Evolutionary conservation across 1,139 yeast genomes (phyloP), one percentile per base, ranked within the genome.

Genomic region (Kodamaea ohmeri): DNA sequence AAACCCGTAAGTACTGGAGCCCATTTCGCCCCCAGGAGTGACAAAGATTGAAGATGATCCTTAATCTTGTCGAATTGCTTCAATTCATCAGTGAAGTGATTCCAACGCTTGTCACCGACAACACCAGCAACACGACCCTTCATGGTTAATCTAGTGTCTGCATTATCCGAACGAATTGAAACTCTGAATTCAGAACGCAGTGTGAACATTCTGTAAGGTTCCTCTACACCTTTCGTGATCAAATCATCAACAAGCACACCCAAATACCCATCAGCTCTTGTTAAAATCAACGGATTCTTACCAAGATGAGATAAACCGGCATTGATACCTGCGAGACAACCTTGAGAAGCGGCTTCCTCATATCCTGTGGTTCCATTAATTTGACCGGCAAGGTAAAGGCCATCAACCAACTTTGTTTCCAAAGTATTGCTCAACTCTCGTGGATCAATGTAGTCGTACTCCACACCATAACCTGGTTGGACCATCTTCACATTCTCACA

Each of bases 311-410:
- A 53, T 18, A 82, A 66, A 0, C 90, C 92, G 0, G 98, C 97
- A 57, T 94, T 94, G 27, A 90, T 83, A 5, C 99, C 99, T 1
- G 99, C 98, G 35, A 94, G 65, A 41, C 90, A 74, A 1, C 99
- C 99, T 56, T 92, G 98, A 0, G 97, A 83, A 2, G 97, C 96
- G 0, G 99, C 99, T 58, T 94, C 99, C 63, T 94, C 99, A 52
- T 94, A 94, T 0, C 99, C 99, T 0, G 99, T 94, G 1, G 99
- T 94, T 32, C 99, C 99, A 56, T 94, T 94, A 31, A 94, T 94
- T 61, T 94, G 99, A 1, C 99, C 99, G 0, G 98, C 99, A 38
- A 94, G 68, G 54, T 66, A 94, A 31, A 94, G 63, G 0, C 97
- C 97, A 13, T 72, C 65, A 1, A 94, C 80, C 4, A 78, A 61